phyloP scores from a whole-genome alignment of 768 basidiomycete genomes.

The Collybia mongolica region DNA sequence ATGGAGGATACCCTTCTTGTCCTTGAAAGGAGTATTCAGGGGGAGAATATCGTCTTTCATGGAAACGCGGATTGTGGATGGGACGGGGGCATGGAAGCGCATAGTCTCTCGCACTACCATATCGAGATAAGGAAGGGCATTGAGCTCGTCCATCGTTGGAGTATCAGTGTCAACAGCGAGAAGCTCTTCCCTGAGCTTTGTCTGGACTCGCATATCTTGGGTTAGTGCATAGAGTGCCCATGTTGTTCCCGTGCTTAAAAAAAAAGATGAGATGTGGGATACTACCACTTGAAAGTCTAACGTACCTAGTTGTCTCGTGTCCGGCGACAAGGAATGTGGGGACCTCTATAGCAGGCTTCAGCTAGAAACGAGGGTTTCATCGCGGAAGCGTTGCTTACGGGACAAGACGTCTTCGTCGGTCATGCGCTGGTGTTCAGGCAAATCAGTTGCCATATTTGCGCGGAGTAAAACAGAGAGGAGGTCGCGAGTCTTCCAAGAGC shows the following conservation, averaged over 20 bases:
- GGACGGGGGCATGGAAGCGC: constrained; percentile 53
- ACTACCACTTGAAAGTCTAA: not conserved
- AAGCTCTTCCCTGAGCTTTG: constrained; percentile 58
- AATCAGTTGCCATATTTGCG: constrained; percentile 52
- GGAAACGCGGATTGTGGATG: constrained; percentile 39
- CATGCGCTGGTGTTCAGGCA: constrained; percentile 13
- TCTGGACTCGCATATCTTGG: constrained; percentile 46
- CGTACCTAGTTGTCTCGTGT: constrained; percentile 47
- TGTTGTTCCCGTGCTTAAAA: constrained; percentile 40
- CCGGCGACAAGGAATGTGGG: constrained; percentile 50
- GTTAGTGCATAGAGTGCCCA: constrained; percentile 64
- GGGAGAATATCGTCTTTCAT: constrained; percentile 55
- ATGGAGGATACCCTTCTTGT: constrained; percentile 38
- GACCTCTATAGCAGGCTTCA: constrained; percentile 31
- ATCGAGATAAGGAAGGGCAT: constrained; percentile 69
- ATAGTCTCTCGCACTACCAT: constrained; percentile 59
- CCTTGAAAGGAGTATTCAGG: constrained; percentile 42
- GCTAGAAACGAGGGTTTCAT: not conserved
- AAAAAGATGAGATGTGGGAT: too few relatives aligned
- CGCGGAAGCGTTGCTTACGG: constrained; percentile 5
- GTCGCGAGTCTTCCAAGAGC: constrained; percentile 34
- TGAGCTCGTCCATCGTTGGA: constrained; percentile 70
- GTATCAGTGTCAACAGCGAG: constrained; percentile 47
- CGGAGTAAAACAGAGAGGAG: constrained; percentile 42
- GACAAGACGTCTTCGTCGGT: constrained; percentile 17